Evolutionary conservation across 139 green algal species (phyloP), one percentile per base, ranked within the genome.

Genomic region (Tetraselmis striata): DNA sequence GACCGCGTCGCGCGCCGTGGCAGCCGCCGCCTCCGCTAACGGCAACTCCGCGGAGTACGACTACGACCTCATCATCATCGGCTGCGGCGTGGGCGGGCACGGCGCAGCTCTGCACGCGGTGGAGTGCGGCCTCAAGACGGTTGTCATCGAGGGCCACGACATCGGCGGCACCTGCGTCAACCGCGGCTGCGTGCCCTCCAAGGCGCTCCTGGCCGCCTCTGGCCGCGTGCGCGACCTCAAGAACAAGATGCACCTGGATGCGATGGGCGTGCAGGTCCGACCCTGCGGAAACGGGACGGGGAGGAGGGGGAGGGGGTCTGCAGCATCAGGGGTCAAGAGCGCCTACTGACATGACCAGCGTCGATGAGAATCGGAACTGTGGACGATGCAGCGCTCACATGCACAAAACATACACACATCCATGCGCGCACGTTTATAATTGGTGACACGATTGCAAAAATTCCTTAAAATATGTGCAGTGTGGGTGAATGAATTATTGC

Each of bases 121-220:
- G 0, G 95, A 99, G 85, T 90, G 92, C 79, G 97, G 97, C 59
- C 86, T 99, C 29, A 99, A 98, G 89, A 95, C 97, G 77, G 96
- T 94, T 30, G 92, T 99, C 31, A 92, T 99, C 32, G 97, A 99
- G 90, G 95, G 95, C 31, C 94, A 98, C 84, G 95, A 98, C 76
- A 93, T 99, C 29, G 97, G 97, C 32, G 97, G 97, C 84, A 99
- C 97, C 28, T 99, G 97, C 90, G 97, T 99, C 1, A 99, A 99
- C 90, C 85, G 97, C n/a, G 97, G 97, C 81, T 99, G 97, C 87
- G 96, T 99, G 77, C 97, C 97, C 79, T 98, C 93, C 77, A 98
- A 98, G 87, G 97, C 97, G 0, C 90, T 99, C 79, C 93, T 99
- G 79, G 97, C 97, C 58, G 97, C 98, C 1, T 94, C 95, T 22